Conservation (phyloP, 2,329 filamentous ascomycete species). For the Pestalotiopsis fici region DNA sequence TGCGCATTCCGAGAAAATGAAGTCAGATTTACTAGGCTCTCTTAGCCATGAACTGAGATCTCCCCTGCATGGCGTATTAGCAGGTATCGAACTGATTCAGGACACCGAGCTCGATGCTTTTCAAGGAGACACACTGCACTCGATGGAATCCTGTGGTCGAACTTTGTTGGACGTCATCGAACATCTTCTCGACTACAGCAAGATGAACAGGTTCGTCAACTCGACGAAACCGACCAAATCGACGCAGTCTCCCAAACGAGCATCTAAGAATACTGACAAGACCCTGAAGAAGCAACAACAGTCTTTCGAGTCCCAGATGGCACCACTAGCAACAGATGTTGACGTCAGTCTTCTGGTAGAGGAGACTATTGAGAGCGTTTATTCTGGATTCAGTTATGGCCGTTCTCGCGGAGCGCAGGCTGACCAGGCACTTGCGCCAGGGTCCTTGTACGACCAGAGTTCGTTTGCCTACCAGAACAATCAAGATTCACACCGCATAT, state of each 20-base stretch:
- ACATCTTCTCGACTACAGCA: constrained; percentile 55
- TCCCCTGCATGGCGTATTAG: constrained; percentile 60
- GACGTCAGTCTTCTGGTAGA: constrained; percentile 42
- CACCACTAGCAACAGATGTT: constrained; percentile 24
- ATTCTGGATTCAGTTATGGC: constrained; percentile 42
- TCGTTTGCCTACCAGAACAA: not conserved
- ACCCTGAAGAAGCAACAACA: constrained; percentile 8
- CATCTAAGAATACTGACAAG: constrained; percentile 11
- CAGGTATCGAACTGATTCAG: constrained; percentile 52
- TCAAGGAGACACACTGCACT: constrained; percentile 47
- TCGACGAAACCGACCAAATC: constrained; percentile 15
- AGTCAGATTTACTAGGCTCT: constrained; percentile 59
- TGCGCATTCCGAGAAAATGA: constrained; percentile 42
- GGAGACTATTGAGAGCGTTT: constrained; percentile 48
- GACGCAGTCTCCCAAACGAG: constrained; percentile 5
- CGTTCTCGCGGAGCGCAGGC: not conserved
- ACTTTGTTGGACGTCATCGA: constrained; percentile 56
- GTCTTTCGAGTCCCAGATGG: constrained; percentile 21
- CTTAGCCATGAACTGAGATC: constrained; percentile 64
- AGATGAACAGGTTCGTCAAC: constrained; percentile 45
- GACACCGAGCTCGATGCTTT: constrained; percentile 49
- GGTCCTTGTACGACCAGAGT: not conserved
- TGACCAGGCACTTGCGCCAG: not conserved
- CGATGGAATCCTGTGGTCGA: constrained; percentile 51
- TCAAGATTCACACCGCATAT: not conserved